Conservation (phyloP, 2,329 filamentous ascomycete species). For the Escovopsis sp. region DNA sequence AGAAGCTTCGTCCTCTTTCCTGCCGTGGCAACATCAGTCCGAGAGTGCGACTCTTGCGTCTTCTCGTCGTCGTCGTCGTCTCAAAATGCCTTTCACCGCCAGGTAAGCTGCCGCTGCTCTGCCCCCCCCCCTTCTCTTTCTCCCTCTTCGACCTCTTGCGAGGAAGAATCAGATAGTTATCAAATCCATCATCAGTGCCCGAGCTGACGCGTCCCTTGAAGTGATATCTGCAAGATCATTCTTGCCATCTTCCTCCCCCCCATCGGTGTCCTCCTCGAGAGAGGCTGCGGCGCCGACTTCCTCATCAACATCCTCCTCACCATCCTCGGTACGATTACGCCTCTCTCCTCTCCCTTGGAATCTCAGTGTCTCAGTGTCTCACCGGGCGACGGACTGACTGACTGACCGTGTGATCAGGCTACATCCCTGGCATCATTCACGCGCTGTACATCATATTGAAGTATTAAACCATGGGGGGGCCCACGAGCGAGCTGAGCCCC, state of each 20-base stretch:
- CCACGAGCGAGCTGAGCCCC: background rate
- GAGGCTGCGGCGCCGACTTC: constrained; percentile 73
- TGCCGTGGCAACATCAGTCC: too few species aligned
- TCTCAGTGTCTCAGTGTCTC: background rate
- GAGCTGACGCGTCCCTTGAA: constrained; percentile 9
- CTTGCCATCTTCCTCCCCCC: constrained; percentile 82
- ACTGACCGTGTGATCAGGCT: constrained; percentile 22
- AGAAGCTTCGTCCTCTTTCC: too few species aligned
- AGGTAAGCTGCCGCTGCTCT: too few species aligned
- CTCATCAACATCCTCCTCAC: constrained; percentile 89
- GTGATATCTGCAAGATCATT: constrained; percentile 55
- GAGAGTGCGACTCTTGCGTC: too few species aligned
- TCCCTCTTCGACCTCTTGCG: too few species aligned
- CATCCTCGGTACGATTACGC: constrained; percentile 39
- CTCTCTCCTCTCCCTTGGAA: constrained; percentile 21
- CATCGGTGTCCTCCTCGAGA: constrained; percentile 87
- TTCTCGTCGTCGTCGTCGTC: too few species aligned
- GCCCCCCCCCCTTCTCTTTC: too few species aligned
- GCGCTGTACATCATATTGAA: constrained; percentile 88
- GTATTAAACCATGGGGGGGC: constrained; percentile 43
- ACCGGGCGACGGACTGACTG: background rate
- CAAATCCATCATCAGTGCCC: too few species aligned
- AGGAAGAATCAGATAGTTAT: too few species aligned
- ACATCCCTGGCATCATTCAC: constrained; percentile 77
- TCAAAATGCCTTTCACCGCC: too few species aligned